Conservation (phyloP, 2,329 filamentous ascomycete genomes). For the Ophiostoma pallidulum region DNA sequence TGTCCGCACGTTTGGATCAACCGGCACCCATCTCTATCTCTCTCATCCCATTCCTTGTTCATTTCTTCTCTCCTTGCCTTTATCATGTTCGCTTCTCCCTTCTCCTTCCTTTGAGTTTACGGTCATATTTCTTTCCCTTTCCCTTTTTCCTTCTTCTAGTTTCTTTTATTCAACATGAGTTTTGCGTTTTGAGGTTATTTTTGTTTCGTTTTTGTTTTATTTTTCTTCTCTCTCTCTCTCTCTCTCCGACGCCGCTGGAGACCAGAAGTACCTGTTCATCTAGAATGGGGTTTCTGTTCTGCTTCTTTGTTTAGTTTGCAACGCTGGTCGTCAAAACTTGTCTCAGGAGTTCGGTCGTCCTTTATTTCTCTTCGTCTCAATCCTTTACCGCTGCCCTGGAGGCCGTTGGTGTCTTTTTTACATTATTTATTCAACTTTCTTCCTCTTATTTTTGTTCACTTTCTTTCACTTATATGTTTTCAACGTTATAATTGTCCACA, state of each 20-base stretch:
- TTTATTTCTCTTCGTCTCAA: neutral
- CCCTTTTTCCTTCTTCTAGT: neutral
- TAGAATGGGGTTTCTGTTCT: conserved; percentile 12
- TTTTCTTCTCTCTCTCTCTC: neutral
- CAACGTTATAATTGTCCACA: too few species aligned
- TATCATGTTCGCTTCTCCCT: neutral
- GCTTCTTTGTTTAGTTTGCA: conserved; percentile 1
- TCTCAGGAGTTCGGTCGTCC: neutral
- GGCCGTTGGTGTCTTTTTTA: neutral
- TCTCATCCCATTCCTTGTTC: neutral
- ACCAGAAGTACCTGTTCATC: neutral
- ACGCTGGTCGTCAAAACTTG: conserved; percentile 10
- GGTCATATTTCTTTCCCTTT: too few species aligned
- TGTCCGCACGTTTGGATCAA: too few species aligned
- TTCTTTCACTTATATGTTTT: neutral
- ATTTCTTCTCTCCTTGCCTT: neutral
- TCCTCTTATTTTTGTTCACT: neutral
- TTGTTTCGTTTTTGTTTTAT: neutral
- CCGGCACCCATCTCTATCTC: too few species aligned
- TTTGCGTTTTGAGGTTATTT: neutral
- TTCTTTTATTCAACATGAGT: neutral
- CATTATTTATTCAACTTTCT: neutral
- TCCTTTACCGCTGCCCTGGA: neutral
- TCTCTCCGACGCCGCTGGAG: neutral
- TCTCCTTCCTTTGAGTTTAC: neutral